Conservation (phyloP, 192 early-diverging fungal genomes). For the Entomortierella parvispora region DNA sequence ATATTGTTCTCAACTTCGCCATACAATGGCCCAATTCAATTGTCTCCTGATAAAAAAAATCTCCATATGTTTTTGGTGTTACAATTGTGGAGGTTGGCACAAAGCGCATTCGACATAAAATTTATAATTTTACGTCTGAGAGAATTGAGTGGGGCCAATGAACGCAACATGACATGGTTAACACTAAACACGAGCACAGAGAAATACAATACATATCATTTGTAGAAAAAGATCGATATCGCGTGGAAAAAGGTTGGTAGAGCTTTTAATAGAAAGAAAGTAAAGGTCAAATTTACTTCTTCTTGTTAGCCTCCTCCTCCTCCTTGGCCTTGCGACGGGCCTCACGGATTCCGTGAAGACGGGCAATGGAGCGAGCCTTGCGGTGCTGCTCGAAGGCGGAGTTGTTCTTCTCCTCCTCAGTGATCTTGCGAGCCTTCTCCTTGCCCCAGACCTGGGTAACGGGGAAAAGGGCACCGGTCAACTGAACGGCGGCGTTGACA, state of each 20-base stretch:
- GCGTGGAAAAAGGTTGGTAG: constrained; percentile 8
- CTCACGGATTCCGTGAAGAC: constrained; percentile 81
- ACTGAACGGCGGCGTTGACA: constrained; percentile 69
- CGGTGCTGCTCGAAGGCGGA: constrained; percentile 80
- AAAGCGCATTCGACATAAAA: too few species aligned
- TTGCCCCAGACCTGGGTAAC: constrained; percentile 65
- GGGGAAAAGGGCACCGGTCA: constrained; percentile 72
- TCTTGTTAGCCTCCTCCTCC: constrained; percentile 86
- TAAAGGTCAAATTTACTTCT: constrained; percentile 57
- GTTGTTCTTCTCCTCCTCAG: constrained; percentile 60
- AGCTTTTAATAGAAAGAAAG: constrained; percentile 13
- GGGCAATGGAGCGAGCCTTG: constrained; percentile 79
- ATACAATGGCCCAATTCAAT: too few species aligned
- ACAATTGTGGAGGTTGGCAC: too few species aligned
- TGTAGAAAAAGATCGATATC: too few species aligned
- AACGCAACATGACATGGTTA: too few species aligned
- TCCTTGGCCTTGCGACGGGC: constrained; percentile 81
- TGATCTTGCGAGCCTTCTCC: constrained; percentile 64
- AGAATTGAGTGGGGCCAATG: too few species aligned
- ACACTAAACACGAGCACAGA: too few species aligned
- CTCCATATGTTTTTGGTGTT: too few species aligned
- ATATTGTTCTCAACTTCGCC: too few species aligned
- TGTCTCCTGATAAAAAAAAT: too few species aligned
- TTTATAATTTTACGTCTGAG: too few species aligned
- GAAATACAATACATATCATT: too few species aligned